Percentiles rank a stretch among this genome's conserved stretches.
Evolutionary conservation across 2,329 filamentous ascomycete species (phyloP).

Genomic region (Chalaropsis thielavioides): DNA sequence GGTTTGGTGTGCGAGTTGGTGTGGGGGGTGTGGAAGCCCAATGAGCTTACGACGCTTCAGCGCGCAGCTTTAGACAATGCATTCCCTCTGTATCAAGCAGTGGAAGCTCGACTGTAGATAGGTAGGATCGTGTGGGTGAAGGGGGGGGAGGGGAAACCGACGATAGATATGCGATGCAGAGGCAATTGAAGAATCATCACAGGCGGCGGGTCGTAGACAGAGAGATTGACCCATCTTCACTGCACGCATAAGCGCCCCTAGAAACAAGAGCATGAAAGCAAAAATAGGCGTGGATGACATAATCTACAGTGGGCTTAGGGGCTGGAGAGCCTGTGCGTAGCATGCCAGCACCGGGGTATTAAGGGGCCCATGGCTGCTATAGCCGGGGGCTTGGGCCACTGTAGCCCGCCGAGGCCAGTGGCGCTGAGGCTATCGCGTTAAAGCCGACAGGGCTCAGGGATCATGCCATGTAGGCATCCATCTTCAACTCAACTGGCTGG

Average conservation of each 20-base stretch:
- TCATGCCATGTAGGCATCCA: not conserved
- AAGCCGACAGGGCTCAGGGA: not conserved
- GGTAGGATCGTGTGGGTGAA: not conserved
- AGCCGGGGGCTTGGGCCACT: not conserved
- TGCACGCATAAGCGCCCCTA: not conserved
- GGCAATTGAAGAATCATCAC: not conserved
- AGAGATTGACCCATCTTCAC: not conserved
- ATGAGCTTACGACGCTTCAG: conserved; percentile 1
- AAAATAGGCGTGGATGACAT: not conserved
- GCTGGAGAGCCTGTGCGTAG: not conserved
- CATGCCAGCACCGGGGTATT: not conserved
- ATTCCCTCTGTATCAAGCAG: not conserved
- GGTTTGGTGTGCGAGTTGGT: not conserved
- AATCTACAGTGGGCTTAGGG: not conserved
- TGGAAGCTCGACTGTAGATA: not conserved
- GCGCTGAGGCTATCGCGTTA: not conserved
- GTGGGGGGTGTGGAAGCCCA: not conserved
- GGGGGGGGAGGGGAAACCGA: not conserved
- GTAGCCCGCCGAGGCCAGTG: not conserved
- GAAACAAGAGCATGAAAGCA: no score
- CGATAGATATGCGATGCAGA: not conserved
- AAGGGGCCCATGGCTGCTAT: not conserved
- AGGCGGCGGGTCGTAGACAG: no score
- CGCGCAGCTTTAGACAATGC: not conserved
- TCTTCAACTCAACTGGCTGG: not conserved